Percentiles rank a stretch among this genome's conserved stretches.
Conservation (phyloP, 352 stramenopile genomes). For the Phytopythium chamaehyphon region DNA sequence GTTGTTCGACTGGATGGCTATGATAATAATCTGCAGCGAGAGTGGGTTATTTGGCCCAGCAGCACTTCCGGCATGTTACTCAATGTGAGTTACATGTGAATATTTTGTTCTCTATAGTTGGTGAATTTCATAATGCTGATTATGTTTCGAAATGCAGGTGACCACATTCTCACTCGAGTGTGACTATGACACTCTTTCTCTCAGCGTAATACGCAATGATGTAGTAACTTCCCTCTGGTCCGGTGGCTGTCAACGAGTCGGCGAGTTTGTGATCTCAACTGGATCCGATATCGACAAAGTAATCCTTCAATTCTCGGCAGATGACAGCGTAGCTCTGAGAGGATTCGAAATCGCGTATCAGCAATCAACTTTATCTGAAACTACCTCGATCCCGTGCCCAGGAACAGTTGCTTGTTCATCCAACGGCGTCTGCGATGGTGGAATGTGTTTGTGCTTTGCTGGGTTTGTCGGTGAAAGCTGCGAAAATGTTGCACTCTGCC, state of each 20-base stretch:
- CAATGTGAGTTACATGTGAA: constrained; percentile 21
- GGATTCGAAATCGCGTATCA: constrained; percentile 48
- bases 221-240: constrained; percentile 28
- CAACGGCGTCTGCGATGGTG: constrained; percentile 43
- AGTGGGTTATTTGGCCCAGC: constrained; percentile 35
- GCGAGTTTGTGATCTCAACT: constrained; percentile 36
- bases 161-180: constrained; percentile 56
- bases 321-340: constrained; percentile 33
- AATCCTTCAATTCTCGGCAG: constrained; percentile 32
- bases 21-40: constrained; percentile 18
- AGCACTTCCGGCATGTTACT: constrained; percentile 22
- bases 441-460: constrained; percentile 45
- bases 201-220: constrained; percentile 14
- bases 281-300: constrained; percentile 22
- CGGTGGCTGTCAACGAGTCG: constrained; percentile 43
- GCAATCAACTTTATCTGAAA: constrained; percentile 4
- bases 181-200: constrained; percentile 38
- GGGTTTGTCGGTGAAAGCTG: constrained; percentile 61
- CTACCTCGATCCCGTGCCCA: constrained; percentile 30
- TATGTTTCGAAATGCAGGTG: constrained; percentile 16
- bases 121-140: too few relatives aligned
- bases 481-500: constrained; percentile 51
- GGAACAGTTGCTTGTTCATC: constrained; percentile 29
- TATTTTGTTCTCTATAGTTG: too few relatives aligned
- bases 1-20: constrained; percentile 39